Base-by-base conservation (phyloP, 305 asterid species). In the Fraxinus paxiana region DNA sequence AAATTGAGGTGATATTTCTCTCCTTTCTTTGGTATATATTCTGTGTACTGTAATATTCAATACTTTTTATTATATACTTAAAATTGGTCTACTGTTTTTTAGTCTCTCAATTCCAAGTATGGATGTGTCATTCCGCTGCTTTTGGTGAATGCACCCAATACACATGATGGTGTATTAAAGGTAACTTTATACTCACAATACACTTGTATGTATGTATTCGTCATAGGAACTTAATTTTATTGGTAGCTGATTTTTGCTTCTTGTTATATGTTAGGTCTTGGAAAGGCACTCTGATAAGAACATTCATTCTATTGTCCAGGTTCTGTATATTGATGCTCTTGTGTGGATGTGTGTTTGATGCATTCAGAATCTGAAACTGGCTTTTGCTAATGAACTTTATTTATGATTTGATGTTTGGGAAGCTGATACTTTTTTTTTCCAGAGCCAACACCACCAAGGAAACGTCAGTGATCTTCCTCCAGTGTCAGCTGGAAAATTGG, bases 91-190 rank as follows among this genome's bases (percentile, higher is more conserved):
- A 79, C 75, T 82, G 72, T 77, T 83, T 31, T 86, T 71, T 86
- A 96, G 99, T 88, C 87, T 61, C 92, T 92, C 77, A 96, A 96
- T 86, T 86, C 88, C 63, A 96, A 89, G 81, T 94, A 87, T 73
- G 98, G 97, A 80, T 94, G 98, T 88, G 83, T 86, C 77, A 92
- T 96, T 87, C 99, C 98, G 72, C 80, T 95, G 86, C 87, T 92
- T 80, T 84, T 92, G 87, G 90, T 92, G 84, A 92, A 89, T 88
- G 84, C 91, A 69, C 76, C 34, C 59, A 86, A 81, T 82, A 87
- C 90, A 43, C 96, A 94, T 82, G 91, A 83, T 75, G 83, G 79
- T 80, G 83, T 91, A 82, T 82, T 86, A 86, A 89, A 96, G 98
- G 99, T 94, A 90, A 84, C 71, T 82, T 73, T 82, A 70, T 31